Evolutionary conservation across 2,329 filamentous ascomycete genomes (phyloP), one percentile per base, ranked within the genome.

Genomic region (Sporothrix pallida): DNA sequence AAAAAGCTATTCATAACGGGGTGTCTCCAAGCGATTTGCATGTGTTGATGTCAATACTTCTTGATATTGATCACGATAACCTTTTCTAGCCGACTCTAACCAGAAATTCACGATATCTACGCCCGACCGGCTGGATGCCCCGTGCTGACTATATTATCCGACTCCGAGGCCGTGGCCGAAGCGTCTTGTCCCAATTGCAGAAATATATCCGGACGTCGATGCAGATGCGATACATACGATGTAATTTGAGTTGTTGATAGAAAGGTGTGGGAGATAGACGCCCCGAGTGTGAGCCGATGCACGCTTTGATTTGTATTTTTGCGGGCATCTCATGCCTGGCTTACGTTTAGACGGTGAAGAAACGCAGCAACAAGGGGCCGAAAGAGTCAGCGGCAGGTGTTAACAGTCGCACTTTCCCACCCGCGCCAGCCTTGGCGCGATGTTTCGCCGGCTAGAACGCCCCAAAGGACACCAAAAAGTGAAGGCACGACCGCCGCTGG

Each of bases 1-100:
- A 71, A 72, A 58, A 65, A 46, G 31, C 56, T 54, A 44, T 72
- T 54, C 26, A 52, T 52, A 52, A 50, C n/a, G 23, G n/a, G 37
- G 56, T 15, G 58, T 15, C n/a, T n/a, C 15, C n/a, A 52, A 52
- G n/a, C 48, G n/a, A 7, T 6, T 37, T 37, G 31, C 31, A 37
- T 7, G 31, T 37, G 31, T 37, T 37, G 31, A 37, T 37, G 31
- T 7, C 7, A 7, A 37, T 37, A 37, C 7, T 37, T 37, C 7
- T 37, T 5, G 31, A 37, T 37, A 37, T 37, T 37, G 31, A 37
- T 37, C 31, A 37, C 7, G 31, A 5, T 37, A 37, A 37, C 31
- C 31, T 37, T 37, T 6, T 37, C 31, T 37, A 5, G 31, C 31
- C 31, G 31, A 37, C 31, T 26, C 23, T 3, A 26, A 26, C 23